Percentiles rank a stretch among this genome's conserved stretches.
Conservation (phyloP, 176 grass and related monocot species). For the Triticum aestivum region DNA sequence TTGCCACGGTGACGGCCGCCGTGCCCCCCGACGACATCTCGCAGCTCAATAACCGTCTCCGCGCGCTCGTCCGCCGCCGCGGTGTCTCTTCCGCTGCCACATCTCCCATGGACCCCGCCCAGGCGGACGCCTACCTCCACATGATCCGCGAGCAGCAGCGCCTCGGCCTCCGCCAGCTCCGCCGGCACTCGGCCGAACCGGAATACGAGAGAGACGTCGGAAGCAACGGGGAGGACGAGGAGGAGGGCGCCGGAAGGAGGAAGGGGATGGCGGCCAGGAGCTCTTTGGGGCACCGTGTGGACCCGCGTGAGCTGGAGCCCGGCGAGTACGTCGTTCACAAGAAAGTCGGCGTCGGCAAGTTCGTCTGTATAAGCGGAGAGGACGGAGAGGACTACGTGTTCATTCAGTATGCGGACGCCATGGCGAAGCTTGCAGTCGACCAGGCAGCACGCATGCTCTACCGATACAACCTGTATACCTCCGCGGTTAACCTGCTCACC, state of each 20-base stretch:
- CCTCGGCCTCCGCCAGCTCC: slow-evolving; percentile 45
- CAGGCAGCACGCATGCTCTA: slow-evolving; percentile 84
- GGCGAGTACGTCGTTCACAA: slow-evolving; percentile 95
- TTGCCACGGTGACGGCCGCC: slow-evolving; percentile 18
- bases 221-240: slow-evolving; percentile 1
- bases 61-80: slow-evolving; percentile 45
- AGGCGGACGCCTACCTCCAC: slow-evolving; percentile 72
- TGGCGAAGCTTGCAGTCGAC: slow-evolving; percentile 90
- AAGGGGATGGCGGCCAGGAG: slow-evolving; percentile 38
- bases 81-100: slow-evolving; percentile 12
- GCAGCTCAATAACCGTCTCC: slow-evolving; percentile 65
- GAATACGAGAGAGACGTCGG: slow-evolving; percentile 27
- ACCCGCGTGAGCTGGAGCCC: slow-evolving; percentile 66
- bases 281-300: slow-evolving; percentile 78
- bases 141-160: slow-evolving; percentile 56
- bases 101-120: slow-evolving; percentile 37
- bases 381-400: slow-evolving; percentile 75
- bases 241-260: slow-evolving; percentile 24
- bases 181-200: not conserved
- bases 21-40: slow-evolving; percentile 63
- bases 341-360: slow-evolving; percentile 93
- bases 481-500: not conserved
- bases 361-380: slow-evolving; percentile 73
- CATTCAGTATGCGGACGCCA: slow-evolving; percentile 84
- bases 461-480: slow-evolving; percentile 84